These are phyloP conservation scores for Deakozyma indianensis DNA, from an alignment of 805 yeast genomes.

Conservation along the genomic window DNA sequence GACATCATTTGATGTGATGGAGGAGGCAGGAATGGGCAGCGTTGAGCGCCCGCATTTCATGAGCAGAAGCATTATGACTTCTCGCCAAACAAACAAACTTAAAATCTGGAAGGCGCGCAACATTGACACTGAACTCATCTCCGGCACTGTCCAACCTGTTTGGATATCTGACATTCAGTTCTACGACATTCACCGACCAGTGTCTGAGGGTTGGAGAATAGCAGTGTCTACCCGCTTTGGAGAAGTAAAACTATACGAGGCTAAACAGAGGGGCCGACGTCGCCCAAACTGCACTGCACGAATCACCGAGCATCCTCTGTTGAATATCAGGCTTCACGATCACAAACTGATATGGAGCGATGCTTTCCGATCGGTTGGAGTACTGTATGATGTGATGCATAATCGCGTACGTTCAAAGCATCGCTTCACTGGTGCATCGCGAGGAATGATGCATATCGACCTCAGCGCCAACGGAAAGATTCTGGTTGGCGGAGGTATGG, in stretches of 20 bases:
- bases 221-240: slow-evolving; percentile 59
- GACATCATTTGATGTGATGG: neutral
- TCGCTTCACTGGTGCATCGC: neutral
- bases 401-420: neutral
- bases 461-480: neutral
- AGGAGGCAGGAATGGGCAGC: slow-evolving; percentile 2
- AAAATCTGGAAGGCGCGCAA: slow-evolving; percentile 57
- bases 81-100: neutral
- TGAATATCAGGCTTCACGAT: slow-evolving; percentile 3
- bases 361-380: neutral
- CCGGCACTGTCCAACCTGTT: slow-evolving; percentile 64
- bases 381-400: neutral
- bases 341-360: neutral
- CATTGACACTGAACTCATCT: slow-evolving; percentile 49
- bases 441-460: neutral
- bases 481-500: neutral
- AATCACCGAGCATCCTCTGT: slow-evolving; percentile 10
- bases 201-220: slow-evolving; percentile 32
- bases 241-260: slow-evolving; percentile 51
- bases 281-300: slow-evolving; percentile 8
- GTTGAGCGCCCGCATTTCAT: slow-evolving; percentile 3
- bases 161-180: slow-evolving; percentile 53
- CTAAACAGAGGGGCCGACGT: slow-evolving; percentile 18
- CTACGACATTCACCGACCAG: slow-evolving; percentile 21
- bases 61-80: neutral